A percentile compares a stretch with the other conserved stretches of the same genome.
Evolutionary conservation across 176 grass and related monocot species (phyloP).

Genomic region (Triticum turgidum): DNA sequence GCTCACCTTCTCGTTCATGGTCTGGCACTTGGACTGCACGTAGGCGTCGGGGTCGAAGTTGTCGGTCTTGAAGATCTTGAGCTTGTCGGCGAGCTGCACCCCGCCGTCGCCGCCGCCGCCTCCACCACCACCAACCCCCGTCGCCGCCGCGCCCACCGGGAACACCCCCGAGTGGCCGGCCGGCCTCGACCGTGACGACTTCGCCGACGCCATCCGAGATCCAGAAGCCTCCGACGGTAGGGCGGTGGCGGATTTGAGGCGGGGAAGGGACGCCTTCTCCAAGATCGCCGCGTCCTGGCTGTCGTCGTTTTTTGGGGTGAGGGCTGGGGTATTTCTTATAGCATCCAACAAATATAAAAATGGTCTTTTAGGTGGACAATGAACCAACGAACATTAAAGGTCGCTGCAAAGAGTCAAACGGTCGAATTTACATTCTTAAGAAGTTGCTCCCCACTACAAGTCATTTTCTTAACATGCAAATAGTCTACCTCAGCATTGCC

Average conservation of each 20-base stretch:
- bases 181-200: constrained; percentile 78
- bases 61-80: constrained; percentile 99
- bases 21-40: constrained; percentile 97
- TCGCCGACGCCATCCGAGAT: constrained; percentile 76
- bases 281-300: constrained; percentile 5
- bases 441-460: too few species aligned
- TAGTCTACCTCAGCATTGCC: too few species aligned
- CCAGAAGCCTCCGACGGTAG: neutral
- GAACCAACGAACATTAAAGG: too few species aligned
- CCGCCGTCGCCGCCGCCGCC: constrained; percentile 41
- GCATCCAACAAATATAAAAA: too few species aligned
- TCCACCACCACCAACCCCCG: constrained; percentile 22
- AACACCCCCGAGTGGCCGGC: constrained; percentile 66
- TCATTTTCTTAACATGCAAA: too few species aligned
- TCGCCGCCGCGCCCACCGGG: constrained; percentile 39
- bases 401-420: too few species aligned
- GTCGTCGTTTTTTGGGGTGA: neutral
- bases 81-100: constrained; percentile 95
- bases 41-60: constrained; percentile 97
- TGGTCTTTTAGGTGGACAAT: too few species aligned
- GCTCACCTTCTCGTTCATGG: constrained; percentile 94
- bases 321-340: neutral
- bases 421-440: too few species aligned
- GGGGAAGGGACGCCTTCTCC: neutral
- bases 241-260: neutral